Conservation (phyloP, 352 stramenopile species). For the Pythium oligandrum region DNA sequence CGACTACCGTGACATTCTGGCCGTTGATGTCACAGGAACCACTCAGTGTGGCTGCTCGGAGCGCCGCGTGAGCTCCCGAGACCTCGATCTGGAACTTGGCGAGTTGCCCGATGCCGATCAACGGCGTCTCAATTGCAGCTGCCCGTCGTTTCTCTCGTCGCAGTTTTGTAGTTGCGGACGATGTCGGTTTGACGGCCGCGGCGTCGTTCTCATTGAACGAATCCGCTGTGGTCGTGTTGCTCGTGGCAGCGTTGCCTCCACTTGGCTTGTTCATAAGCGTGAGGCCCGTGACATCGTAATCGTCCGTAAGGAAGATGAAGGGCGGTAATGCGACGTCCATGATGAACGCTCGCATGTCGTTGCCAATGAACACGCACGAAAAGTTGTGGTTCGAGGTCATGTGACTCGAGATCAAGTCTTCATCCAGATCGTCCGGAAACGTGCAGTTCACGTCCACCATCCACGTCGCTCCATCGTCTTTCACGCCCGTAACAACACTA, state of each 20-base stretch:
- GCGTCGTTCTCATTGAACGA: neutral
- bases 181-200: neutral
- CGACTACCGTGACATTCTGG: constrained; percentile 21
- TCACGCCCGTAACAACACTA: constrained; percentile 2
- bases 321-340: constrained; percentile 11
- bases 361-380: constrained; percentile 4
- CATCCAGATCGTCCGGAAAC: constrained; percentile 15
- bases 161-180: no score
- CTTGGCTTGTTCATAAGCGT: constrained; percentile 19
- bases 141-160: neutral
- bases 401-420: constrained; percentile 2
- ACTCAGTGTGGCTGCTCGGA: constrained; percentile 12
- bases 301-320: constrained; percentile 9
- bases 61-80: constrained; percentile 6
- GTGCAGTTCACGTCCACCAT: constrained; percentile 10
- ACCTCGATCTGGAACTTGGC: constrained; percentile 17
- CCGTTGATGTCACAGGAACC: constrained; percentile 31
- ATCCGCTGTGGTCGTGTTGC: neutral
- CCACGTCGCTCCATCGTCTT: constrained; percentile 5
- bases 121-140: constrained; percentile 6
- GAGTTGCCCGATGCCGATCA: constrained; percentile 15
- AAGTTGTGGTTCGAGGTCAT: neutral
- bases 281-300: constrained; percentile 15
- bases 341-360: neutral
- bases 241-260: neutral